A percentile compares a stretch with the other conserved stretches of the same genome.
These are phyloP conservation scores for Trichomonas tenax DNA, from an alignment of 208 protist genomes.

Conservation along the genomic window DNA sequence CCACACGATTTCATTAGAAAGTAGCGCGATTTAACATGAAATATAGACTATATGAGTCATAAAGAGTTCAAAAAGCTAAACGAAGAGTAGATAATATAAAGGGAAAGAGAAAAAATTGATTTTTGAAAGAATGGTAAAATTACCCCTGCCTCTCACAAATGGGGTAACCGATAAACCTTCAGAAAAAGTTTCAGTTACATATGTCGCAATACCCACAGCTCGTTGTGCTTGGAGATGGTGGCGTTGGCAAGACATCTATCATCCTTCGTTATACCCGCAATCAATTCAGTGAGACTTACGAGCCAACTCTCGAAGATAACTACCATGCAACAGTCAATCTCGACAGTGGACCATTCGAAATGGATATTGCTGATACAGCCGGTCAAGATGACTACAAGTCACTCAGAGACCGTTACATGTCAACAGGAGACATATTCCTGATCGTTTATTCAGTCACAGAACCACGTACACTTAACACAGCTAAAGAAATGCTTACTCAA, in stretches of 20 bases:
- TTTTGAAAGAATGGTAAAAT: not conserved
- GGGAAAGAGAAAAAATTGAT: not conserved
- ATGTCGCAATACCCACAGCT: not conserved
- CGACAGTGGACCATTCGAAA: not conserved
- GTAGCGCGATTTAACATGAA: too few species aligned
- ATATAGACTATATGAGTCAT: too few species aligned
- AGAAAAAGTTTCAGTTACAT: not conserved
- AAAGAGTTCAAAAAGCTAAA: too few species aligned
- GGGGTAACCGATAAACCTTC: not conserved
- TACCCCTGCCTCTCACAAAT: not conserved
- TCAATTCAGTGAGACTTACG: constrained; percentile 54
- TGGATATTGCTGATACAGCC: constrained; percentile 19
- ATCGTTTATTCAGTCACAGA: constrained; percentile 10
- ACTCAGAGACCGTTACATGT: not conserved
- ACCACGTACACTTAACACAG: not conserved
- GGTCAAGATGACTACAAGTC: constrained; percentile 22
- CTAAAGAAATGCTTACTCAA: not conserved
- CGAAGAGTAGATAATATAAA: too few species aligned
- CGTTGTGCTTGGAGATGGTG: constrained; percentile 51
- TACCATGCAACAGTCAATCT: not conserved
- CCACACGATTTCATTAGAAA: too few species aligned
- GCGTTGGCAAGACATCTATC: constrained; percentile 58
- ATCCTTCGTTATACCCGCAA: constrained; percentile 51
- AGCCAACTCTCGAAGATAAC: constrained; percentile 40
- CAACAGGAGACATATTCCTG: not conserved